Conservation (phyloP, 2,329 filamentous ascomycete genomes). For the Ophiostoma piceae region DNA sequence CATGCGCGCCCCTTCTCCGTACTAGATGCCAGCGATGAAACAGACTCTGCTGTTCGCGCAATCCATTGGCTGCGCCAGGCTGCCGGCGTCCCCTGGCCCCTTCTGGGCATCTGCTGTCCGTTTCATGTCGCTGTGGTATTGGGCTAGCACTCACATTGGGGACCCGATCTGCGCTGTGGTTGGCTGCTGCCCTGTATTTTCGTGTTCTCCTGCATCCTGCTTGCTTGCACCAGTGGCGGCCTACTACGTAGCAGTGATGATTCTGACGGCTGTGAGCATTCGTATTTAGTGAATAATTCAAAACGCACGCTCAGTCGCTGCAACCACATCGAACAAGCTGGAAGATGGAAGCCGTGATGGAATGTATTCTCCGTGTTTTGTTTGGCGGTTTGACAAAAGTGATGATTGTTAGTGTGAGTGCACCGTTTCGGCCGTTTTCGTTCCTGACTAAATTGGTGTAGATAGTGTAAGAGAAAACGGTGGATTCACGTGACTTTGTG, state of each 20-base stretch:
- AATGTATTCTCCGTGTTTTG: not conserved
- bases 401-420: not conserved
- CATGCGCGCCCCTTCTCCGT: slow-evolving; percentile 8
- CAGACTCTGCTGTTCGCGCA: not conserved
- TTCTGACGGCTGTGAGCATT: not conserved
- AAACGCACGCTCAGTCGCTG: not conserved
- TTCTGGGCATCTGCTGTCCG: slow-evolving; percentile 3
- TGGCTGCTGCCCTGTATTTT: not conserved
- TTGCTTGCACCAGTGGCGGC: not conserved
- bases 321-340: slow-evolving; percentile 10
- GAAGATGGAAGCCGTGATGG: not conserved
- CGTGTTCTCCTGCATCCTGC: not conserved
- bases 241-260: slow-evolving; percentile 1
- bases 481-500: not conserved
- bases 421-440: not conserved
- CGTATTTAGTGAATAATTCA: not conserved
- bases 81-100: not conserved
- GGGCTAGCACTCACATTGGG: not conserved
- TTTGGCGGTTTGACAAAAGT: not conserved
- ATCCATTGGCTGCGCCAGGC: slow-evolving; percentile 1
- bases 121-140: slow-evolving; percentile 12
- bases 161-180: slow-evolving; percentile 1
- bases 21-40: slow-evolving; percentile 5
- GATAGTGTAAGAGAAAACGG: not conserved
- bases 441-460: not conserved